These are phyloP conservation scores for Dioszegia crocea DNA, from an alignment of 768 basidiomycete genomes.

Conservation along the genomic window DNA sequence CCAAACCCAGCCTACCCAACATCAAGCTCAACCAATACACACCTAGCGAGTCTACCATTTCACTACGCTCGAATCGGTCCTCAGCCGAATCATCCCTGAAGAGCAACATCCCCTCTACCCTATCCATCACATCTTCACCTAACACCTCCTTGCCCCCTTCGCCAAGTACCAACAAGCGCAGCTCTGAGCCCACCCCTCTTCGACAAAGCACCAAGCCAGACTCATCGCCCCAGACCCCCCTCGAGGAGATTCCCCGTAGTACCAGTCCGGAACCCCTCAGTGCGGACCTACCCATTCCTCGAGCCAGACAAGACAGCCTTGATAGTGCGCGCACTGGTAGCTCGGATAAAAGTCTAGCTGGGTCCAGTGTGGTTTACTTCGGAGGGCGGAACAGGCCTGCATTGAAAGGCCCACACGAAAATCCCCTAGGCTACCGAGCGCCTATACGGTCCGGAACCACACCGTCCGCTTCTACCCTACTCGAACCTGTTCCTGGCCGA, in stretches of 20 bases:
- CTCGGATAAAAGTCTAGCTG: neutral
- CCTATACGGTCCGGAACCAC: slow-evolving; percentile 8
- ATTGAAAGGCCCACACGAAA: too few species aligned
- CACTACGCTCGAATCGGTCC: slow-evolving; percentile 2
- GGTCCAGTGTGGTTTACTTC: neutral
- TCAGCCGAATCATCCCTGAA: slow-evolving; percentile 3
- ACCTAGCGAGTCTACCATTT: slow-evolving; percentile 8
- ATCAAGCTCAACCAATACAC: slow-evolving; percentile 23
- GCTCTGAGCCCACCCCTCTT: slow-evolving; percentile 36
- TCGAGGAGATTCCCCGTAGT: neutral
- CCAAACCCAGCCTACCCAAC: slow-evolving; percentile 31
- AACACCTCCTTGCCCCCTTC: neutral
- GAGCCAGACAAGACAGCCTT: neutral
- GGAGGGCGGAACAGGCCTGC: too few species aligned
- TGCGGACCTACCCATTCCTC: neutral
- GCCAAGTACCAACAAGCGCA: slow-evolving; percentile 18
- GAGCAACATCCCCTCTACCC: slow-evolving; percentile 7
- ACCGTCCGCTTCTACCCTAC: slow-evolving; percentile 4
- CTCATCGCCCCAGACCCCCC: neutral
- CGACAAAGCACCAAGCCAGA: slow-evolving; percentile 20
- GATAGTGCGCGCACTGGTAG: neutral
- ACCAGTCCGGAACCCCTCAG: neutral
- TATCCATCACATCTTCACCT: slow-evolving; percentile 9
- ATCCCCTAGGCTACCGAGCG: too few species aligned
- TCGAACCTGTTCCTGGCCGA: slow-evolving; percentile 1